Conservation (phyloP, 73 alveolate genomes). For the Paraurostyla sp. region DNA sequence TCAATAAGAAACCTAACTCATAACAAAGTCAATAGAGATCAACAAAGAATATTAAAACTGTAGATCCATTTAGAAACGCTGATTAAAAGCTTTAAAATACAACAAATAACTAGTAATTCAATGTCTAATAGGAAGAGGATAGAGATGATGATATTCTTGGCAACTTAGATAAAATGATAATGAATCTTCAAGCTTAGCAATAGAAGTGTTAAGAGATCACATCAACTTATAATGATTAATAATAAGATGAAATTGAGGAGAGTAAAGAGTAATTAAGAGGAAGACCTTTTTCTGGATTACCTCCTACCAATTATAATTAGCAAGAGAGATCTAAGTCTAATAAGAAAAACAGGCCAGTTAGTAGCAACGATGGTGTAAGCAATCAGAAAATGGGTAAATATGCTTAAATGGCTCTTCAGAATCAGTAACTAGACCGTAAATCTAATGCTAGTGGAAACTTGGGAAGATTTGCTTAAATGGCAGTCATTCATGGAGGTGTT, state of each 20-base stretch:
- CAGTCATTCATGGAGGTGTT: neutral
- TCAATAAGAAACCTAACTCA: neutral
- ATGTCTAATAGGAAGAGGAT: neutral
- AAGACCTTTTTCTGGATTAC: slow-evolving; percentile 15
- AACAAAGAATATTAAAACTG: neutral
- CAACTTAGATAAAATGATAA: slow-evolving; percentile 42
- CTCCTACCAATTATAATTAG: neutral
- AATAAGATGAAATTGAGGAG: neutral
- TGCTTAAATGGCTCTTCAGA: slow-evolving; percentile 25
- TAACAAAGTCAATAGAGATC: neutral
- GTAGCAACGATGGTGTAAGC: neutral
- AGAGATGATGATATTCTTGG: slow-evolving; percentile 34
- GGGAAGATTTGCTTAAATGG: slow-evolving; percentile 45
- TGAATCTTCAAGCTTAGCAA: slow-evolving; percentile 32
- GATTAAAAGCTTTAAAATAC: neutral
- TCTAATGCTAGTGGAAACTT: neutral
- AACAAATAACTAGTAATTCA: neutral
- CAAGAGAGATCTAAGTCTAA: neutral
- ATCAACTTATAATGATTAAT: neutral
- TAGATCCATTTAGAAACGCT: neutral
- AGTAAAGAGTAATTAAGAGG: neutral
- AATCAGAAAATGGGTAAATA: slow-evolving; percentile 21
- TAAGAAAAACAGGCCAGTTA: slow-evolving; percentile 9
- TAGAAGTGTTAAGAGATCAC: neutral
- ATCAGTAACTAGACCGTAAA: neutral